phyloP scores from a whole-genome alignment of 2,329 filamentous ascomycete genomes.

The Colletotrichum sp. region DNA sequence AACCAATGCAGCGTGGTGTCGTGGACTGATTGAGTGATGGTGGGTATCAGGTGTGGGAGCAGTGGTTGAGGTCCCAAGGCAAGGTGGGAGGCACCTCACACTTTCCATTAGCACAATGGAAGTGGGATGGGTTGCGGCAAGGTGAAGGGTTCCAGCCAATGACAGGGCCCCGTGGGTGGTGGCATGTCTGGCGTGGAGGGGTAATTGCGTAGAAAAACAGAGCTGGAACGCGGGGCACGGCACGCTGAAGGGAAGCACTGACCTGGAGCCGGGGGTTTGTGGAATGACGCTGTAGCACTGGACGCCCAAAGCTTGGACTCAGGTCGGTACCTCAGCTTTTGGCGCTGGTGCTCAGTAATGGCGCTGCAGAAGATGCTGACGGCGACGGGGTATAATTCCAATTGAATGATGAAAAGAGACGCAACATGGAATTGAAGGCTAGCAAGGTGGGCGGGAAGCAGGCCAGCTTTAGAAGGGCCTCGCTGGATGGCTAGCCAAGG shows the following conservation, averaged over 20 bases:
- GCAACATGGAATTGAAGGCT: background rate
- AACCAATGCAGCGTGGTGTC: background rate
- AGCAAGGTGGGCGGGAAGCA: background rate
- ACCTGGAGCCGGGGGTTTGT: background rate
- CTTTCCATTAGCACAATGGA: background rate
- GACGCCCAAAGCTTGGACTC: background rate
- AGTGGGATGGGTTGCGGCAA: background rate
- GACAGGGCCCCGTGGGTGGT: background rate
- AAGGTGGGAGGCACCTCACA: background rate
- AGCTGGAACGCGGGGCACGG: conserved; percentile 10
- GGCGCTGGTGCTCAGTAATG: background rate
- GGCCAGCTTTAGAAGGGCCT: background rate
- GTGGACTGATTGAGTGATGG: conserved; percentile 5
- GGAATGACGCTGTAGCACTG: background rate
- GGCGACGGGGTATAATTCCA: background rate
- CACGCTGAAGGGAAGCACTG: background rate
- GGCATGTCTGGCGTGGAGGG: conserved; percentile 21
- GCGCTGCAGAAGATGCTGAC: background rate
- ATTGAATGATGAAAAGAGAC: background rate
- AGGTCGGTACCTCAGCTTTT: background rate
- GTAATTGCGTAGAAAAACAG: conserved; percentile 6
- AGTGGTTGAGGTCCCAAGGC: background rate
- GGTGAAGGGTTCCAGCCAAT: conserved; percentile 4
- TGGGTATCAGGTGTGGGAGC: background rate
- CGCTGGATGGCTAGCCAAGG: background rate